Evolutionary conservation across 805 yeast genomes (phyloP).

Genomic region (Pichia heedii): DNA sequence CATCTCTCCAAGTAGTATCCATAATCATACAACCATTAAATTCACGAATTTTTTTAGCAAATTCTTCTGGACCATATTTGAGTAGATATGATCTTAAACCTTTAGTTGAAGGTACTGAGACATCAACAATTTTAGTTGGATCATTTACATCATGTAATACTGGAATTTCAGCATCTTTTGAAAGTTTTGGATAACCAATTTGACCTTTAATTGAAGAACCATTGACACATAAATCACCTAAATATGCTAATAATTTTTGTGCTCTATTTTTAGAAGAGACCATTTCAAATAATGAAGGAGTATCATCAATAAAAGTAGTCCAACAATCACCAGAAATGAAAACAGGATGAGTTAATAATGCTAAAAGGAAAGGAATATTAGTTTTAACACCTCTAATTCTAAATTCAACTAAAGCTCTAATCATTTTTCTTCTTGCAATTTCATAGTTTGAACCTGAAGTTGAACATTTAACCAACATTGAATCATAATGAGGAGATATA

Average conservation of each 20-base stretch:
- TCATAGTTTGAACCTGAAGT: constrained; percentile 97
- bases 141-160: constrained; percentile 45
- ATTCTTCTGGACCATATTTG: constrained; percentile 78
- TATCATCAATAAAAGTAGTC: constrained; percentile 98
- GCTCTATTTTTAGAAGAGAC: constrained; percentile 95
- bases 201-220: constrained; percentile 97
- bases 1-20: constrained; percentile 99
- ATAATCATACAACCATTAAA: constrained; percentile 84
- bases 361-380: constrained; percentile 90
- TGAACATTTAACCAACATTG: constrained; percentile 95
- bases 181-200: constrained; percentile 80
- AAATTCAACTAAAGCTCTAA: constrained; percentile 92
- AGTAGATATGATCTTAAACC: constrained; percentile 92
- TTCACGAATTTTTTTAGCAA: constrained; percentile 79
- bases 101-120: constrained; percentile 43
- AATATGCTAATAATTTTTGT: constrained; percentile 79
- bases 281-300: constrained; percentile 93
- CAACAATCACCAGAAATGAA: constrained; percentile 84
- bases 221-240: constrained; percentile 90
- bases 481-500: constrained; percentile 95
- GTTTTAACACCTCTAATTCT: constrained; percentile 99
- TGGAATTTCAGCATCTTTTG: constrained; percentile 70
- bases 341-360: constrained; percentile 82
- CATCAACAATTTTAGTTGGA: constrained; percentile 55
- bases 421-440: constrained; percentile 95